Conservation (phyloP, 2,329 filamentous ascomycete genomes). For the Paecilomyces dactylethromorphus region DNA sequence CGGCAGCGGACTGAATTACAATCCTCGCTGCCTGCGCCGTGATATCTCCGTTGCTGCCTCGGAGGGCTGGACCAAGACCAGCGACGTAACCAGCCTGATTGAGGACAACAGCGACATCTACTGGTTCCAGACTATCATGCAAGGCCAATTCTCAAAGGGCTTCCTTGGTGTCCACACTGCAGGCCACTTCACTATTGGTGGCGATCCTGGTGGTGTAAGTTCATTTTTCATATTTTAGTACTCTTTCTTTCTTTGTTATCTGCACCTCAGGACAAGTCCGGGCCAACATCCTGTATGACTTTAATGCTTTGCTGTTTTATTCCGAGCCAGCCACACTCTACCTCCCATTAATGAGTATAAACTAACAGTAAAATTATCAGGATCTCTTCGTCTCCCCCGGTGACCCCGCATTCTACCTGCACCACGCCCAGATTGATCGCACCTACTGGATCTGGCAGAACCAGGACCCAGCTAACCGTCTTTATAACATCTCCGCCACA, state of each 20-base stretch:
- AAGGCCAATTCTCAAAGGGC: constrained; percentile 22
- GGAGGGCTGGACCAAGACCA: constrained; percentile 10
- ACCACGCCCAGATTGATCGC: constrained; percentile 42
- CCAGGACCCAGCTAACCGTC: constrained; percentile 4
- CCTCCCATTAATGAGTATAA: too few species aligned
- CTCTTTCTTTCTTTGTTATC: too few species aligned
- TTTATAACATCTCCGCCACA: constrained; percentile 4
- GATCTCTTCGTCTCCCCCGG: constrained; percentile 40
- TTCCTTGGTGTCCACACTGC: constrained; percentile 37
- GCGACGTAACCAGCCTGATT: constrained; percentile 13
- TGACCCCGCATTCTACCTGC: constrained; percentile 41
- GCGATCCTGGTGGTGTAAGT: constrained; percentile 31
- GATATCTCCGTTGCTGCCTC: constrained; percentile 16
- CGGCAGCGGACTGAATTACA: constrained; percentile 17
- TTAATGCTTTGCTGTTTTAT: too few species aligned
- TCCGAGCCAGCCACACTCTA: too few species aligned
- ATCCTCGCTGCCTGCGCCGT: constrained; percentile 24
- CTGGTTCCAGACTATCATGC: constrained; percentile 13
- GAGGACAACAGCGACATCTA: constrained; percentile 14
- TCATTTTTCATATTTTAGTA: too few species aligned
- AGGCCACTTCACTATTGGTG: constrained; percentile 41
- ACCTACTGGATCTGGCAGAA: constrained; percentile 46
- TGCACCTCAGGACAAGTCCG: too few species aligned
- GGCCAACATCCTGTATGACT: too few species aligned
- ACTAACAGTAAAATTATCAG: background rate